phyloP scores from a whole-genome alignment of 108 stramenopile species.

The Skeletonema menzelii region DNA sequence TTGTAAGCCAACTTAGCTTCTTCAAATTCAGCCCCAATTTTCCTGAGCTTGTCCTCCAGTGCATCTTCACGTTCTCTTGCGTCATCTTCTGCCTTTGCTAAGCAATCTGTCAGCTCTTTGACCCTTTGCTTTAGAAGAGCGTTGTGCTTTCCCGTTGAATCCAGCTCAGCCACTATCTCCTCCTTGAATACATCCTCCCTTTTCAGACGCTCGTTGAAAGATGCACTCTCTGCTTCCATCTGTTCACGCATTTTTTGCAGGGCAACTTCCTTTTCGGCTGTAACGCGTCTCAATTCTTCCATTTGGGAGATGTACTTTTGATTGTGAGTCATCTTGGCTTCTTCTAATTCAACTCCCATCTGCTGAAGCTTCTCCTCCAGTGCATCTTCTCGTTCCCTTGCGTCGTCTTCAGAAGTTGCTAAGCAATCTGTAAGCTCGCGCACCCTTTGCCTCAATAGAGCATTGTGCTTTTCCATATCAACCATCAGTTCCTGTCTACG shows the following conservation, averaged over 20 bases:
- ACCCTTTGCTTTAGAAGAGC: not conserved
- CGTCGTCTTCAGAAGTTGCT: not conserved
- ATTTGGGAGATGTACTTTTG: not conserved
- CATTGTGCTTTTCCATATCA: not conserved
- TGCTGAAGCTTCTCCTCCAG: constrained; percentile 4
- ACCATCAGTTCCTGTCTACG: not conserved
- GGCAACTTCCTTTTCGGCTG: not conserved
- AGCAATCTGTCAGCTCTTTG: not conserved
- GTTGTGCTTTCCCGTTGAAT: not conserved
- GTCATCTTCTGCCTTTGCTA: not conserved
- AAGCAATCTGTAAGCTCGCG: not conserved
- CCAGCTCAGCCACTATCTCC: not conserved
- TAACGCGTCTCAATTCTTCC: not conserved
- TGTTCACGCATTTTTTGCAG: not conserved
- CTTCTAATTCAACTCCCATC: not conserved
- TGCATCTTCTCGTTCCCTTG: constrained; percentile 2
- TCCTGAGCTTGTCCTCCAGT: constrained; percentile 2
- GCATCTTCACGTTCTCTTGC: constrained; percentile 7
- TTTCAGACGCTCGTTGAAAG: not conserved
- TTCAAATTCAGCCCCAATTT: not conserved
- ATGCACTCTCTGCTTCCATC: not conserved
- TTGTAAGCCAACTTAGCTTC: not conserved
- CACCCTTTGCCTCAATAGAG: not conserved
- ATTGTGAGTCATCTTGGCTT: not conserved
- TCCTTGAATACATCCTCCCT: not conserved